Conservation (phyloP, 2,329 filamentous ascomycete species). For the Amphichorda felina region DNA sequence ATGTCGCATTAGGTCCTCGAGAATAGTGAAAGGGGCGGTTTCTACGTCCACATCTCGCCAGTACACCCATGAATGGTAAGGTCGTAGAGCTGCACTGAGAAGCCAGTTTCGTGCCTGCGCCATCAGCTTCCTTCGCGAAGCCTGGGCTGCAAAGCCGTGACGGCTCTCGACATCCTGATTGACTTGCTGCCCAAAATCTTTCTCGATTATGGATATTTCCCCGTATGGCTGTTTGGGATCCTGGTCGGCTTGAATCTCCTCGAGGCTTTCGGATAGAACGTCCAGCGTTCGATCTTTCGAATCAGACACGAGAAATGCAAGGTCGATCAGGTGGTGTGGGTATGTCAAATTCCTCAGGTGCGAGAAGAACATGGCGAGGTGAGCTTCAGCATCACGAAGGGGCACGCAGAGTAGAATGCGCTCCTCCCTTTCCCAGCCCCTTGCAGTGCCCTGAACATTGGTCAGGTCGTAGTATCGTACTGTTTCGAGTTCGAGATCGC, state of each 20-base stretch:
- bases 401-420: slow-evolving; percentile 91
- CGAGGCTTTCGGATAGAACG: slow-evolving; percentile 62
- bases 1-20: slow-evolving; percentile 96
- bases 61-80: slow-evolving; percentile 98
- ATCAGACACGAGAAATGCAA: slow-evolving; percentile 94
- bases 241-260: slow-evolving; percentile 66
- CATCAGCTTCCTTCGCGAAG: slow-evolving; percentile 89
- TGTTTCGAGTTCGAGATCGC: slow-evolving; percentile 77
- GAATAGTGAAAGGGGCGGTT: slow-evolving; percentile 89
- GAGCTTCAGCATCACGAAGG: slow-evolving; percentile 80
- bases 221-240: slow-evolving; percentile 78
- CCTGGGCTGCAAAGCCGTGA: slow-evolving; percentile 94
- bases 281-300: slow-evolving; percentile 85
- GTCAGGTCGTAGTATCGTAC: slow-evolving; percentile 94
- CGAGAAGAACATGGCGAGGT: slow-evolving; percentile 97
- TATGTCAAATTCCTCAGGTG: slow-evolving; percentile 95
- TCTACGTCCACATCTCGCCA: slow-evolving; percentile 99
- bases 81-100: slow-evolving; percentile 80
- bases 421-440: slow-evolving; percentile 94
- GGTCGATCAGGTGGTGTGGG: slow-evolving; percentile 88
- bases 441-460: slow-evolving; percentile 80
- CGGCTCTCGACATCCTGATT: slow-evolving; percentile 96
- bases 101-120: slow-evolving; percentile 97
- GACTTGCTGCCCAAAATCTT: slow-evolving; percentile 97
- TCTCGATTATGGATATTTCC: slow-evolving; percentile 95